Conservation (phyloP, 176 grass and related monocot genomes). For the Lolium perenne region DNA sequence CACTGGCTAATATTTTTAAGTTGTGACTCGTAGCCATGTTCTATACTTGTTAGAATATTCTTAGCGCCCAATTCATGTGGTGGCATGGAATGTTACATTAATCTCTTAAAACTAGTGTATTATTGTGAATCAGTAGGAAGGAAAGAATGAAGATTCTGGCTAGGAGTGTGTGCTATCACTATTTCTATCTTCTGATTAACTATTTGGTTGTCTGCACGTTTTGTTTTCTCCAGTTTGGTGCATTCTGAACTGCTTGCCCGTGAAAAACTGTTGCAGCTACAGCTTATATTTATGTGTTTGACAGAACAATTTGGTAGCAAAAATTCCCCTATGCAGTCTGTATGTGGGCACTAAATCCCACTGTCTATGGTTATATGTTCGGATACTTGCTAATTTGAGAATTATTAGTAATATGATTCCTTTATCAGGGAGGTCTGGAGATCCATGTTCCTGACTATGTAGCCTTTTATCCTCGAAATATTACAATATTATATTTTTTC, state of each 20-base stretch:
- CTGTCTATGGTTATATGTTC: not conserved
- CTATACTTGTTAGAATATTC: not conserved
- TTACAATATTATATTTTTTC: too few relatives aligned
- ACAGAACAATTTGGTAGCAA: too few relatives aligned
- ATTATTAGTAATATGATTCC: not conserved
- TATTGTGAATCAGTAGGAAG: too few relatives aligned
- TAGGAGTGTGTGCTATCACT: too few relatives aligned
- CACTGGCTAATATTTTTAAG: not conserved
- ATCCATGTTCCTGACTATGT: not conserved
- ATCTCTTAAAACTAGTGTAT: too few relatives aligned
- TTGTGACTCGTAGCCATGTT: slow-evolving; percentile 14
- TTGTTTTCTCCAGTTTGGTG: too few relatives aligned
- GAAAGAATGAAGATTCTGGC: too few relatives aligned
- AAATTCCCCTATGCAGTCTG: too few relatives aligned
- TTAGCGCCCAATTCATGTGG: not conserved
- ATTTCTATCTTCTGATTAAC: too few relatives aligned
- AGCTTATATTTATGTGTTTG: not conserved
- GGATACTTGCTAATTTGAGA: not conserved
- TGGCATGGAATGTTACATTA: too few relatives aligned
- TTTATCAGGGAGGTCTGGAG: not conserved
- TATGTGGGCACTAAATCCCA: not conserved
- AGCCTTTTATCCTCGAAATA: not conserved
- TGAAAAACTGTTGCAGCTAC: not conserved
- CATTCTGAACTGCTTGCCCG: not conserved
- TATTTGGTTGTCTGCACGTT: too few relatives aligned